These are phyloP conservation scores for Orbilia javanica DNA, from an alignment of 2,329 filamentous ascomycete genomes.

Conservation along the genomic window DNA sequence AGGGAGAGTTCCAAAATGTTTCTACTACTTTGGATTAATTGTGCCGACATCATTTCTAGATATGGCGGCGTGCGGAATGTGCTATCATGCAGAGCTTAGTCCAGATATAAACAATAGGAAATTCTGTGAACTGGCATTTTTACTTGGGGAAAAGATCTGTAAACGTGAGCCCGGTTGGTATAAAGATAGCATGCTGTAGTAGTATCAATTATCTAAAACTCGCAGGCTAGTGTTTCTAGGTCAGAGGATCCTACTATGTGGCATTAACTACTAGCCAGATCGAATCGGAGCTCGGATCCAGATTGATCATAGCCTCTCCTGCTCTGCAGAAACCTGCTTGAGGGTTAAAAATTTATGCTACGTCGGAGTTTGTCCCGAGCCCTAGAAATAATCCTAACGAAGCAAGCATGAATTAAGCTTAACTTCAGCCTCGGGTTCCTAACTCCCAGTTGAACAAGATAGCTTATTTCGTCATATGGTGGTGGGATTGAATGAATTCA, in stretches of 20 bases:
- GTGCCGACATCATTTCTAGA: background rate
- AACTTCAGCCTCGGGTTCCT: background rate
- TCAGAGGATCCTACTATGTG: background rate
- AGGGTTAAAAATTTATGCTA: background rate
- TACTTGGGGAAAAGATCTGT: background rate
- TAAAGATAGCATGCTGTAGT: background rate
- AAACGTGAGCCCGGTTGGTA: background rate
- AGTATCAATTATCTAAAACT: background rate
- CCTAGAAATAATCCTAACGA: background rate
- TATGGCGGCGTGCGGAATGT: background rate
- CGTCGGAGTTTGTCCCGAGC: background rate
- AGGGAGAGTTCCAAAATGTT: constrained; percentile 98
- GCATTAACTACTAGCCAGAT: background rate
- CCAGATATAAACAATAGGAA: constrained; percentile 5
- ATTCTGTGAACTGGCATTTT: background rate
- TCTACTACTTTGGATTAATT: constrained; percentile 70
- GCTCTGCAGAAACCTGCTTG: background rate
- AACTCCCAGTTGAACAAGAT: too few relatives aligned
- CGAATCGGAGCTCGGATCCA: background rate
- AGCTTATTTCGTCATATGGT: background rate
- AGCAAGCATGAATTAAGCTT: constrained; percentile 1
- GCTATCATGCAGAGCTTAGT: constrained; percentile 11
- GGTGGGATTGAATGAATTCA: background rate
- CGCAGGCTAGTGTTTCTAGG: background rate
- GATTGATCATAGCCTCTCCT: background rate